Evolutionary conservation across 1,284 basidiomycete species (phyloP).

Genomic region (Sphagnurus paluster): DNA sequence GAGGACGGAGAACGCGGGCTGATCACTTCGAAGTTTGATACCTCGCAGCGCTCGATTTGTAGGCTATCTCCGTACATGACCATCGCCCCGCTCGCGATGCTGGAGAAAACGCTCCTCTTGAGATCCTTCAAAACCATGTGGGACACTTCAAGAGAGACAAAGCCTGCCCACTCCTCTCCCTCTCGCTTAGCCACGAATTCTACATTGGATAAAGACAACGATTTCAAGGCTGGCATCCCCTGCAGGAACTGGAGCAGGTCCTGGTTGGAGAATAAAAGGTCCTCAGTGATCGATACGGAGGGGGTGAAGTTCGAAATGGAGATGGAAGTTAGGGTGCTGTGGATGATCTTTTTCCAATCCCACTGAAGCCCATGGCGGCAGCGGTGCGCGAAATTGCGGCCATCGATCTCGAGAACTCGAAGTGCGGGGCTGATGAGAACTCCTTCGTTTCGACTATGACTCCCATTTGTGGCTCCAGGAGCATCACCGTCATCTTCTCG

Average conservation of each 20-base stretch:
- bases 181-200: neutral
- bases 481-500: neutral
- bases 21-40: too few species aligned
- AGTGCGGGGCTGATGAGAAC: neutral
- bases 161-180: neutral
- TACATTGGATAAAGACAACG: neutral
- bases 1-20: neutral
- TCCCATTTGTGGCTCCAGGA: neutral
- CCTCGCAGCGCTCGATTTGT: neutral
- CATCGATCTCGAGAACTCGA: neutral
- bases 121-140: neutral
- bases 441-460: neutral
- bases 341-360: neutral
- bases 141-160: neutral
- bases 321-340: neutral
- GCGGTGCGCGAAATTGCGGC: constrained; percentile 1
- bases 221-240: neutral
- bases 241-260: neutral
- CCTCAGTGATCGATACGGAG: neutral
- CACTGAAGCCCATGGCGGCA: neutral
- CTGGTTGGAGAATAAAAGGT: neutral
- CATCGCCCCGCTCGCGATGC: too few species aligned
- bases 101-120: neutral
- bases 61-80: too few species aligned
- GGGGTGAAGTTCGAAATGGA: neutral